Conservation (phyloP, 2,329 filamentous ascomycete species). For the Chaetomium sp. region DNA sequence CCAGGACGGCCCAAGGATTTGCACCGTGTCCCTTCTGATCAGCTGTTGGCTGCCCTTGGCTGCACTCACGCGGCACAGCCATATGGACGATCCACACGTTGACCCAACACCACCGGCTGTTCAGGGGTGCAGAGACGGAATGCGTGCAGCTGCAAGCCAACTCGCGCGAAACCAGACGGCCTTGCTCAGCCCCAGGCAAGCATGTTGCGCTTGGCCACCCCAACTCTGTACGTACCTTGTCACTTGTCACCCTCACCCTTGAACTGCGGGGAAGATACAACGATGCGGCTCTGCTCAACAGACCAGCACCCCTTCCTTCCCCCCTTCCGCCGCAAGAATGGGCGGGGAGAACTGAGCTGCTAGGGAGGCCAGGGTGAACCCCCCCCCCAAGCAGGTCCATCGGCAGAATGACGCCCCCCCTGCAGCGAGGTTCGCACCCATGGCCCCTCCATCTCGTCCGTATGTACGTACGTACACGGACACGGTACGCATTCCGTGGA, state of each 20-base stretch:
- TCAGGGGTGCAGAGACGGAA: constrained; percentile 7
- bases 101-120: constrained; percentile 6
- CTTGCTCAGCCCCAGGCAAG: constrained; percentile 16
- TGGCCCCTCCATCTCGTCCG: not conserved
- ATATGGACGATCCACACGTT: not conserved
- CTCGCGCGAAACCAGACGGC: not conserved
- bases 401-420: not conserved
- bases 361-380: not conserved
- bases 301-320: not conserved
- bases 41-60: constrained; percentile 5
- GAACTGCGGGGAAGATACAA: constrained; percentile 5
- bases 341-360: not conserved
- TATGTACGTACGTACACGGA: not conserved
- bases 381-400: not conserved
- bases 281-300: constrained; percentile 13
- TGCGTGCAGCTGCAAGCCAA: not conserved
- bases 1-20: not conserved
- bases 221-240: constrained; percentile 3
- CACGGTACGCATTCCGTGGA: not conserved
- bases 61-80: constrained; percentile 7
- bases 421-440: not conserved
- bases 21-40: constrained; percentile 1
- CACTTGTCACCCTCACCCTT: not conserved
- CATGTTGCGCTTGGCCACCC: not conserved
- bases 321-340: not conserved